Evolutionary conservation across 441 rosid genomes (phyloP), one percentile per base, ranked within the genome.

Genomic region (Erysimum cheiri): DNA sequence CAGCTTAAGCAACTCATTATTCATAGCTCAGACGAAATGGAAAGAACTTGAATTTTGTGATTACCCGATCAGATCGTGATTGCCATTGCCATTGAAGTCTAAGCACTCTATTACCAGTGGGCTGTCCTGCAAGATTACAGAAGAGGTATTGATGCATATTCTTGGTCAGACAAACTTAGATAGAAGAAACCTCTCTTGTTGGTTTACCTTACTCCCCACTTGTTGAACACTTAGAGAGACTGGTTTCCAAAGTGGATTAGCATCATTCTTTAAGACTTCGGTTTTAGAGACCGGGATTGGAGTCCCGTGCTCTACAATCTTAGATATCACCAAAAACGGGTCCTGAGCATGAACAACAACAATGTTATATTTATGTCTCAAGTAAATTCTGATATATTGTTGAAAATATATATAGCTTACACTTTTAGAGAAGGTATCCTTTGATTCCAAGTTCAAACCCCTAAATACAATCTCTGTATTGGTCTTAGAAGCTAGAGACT

Each of bases 31-130:
- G 65, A 31, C 24, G 19, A 58, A 24, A 57, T 36, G 9, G 55
- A 54, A 55, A 26, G 52, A 70, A 53, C 26, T 22, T 50, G 61
- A 31, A 72, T 43, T 55, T 35, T 63, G 43, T 67, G 73, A 67
- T 78, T 87, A 91, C 98, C 98, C 98, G 59, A 93, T 83, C 52
- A 89, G 79, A 78, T 81, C 91, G 60, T 93, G 98, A 72, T 87
- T 89, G 77, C 97, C 97, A 78, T 79, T 93, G 76, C 80, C 80
- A 80, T 85, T 91, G 81, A 85, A 91, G 89, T 89, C 85, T 77
- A 85, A 89, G 84, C 96, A 93, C 60, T 93, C 95, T 60, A 93
- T 89, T 62, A 88, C 80, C 73, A 93, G 55, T 12, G 96, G 96
- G 58, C 69, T 85, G 47, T 89, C 97, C 98, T 93, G 96, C 83